Percentiles rank a stretch among this genome's conserved stretches.
Evolutionary conservation across 1,139 yeast species (phyloP).

Genomic region (Candida frijolesensis): DNA sequence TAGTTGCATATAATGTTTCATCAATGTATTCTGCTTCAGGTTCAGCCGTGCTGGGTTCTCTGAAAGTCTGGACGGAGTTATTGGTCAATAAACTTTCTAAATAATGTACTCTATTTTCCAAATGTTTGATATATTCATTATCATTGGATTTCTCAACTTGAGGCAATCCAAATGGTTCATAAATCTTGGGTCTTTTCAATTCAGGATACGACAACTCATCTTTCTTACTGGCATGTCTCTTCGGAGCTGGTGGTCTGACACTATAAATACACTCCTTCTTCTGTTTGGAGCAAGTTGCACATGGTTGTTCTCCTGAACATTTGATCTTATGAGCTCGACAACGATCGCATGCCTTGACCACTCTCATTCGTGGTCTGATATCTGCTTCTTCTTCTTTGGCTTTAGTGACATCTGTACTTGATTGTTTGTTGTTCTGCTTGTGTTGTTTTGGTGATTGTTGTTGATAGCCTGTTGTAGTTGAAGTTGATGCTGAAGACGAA

Average conservation of each 20-base stretch:
- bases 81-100: slow-evolving; percentile 34
- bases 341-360: slow-evolving; percentile 60
- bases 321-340: slow-evolving; percentile 64
- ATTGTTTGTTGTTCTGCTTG: slow-evolving; percentile 6
- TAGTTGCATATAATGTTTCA: slow-evolving; percentile 23
- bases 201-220: slow-evolving; percentile 8
- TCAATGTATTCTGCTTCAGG: slow-evolving; percentile 23
- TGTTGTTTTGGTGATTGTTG: slow-evolving; percentile 2
- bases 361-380: slow-evolving; percentile 39
- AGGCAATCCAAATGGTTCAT: slow-evolving; percentile 25
- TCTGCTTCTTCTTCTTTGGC: background rate
- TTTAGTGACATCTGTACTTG: background rate
- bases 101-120: slow-evolving; percentile 45
- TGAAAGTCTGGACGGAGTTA: slow-evolving; percentile 20
- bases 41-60: slow-evolving; percentile 18
- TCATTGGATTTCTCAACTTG: slow-evolving; percentile 15
- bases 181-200: slow-evolving; percentile 3
- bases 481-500: slow-evolving; percentile 2
- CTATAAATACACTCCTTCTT: slow-evolving; percentile 40
- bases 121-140: slow-evolving; percentile 29
- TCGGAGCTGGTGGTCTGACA: background rate
- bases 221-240: background rate
- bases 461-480: background rate
- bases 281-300: slow-evolving; percentile 51
- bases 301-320: slow-evolving; percentile 61